Evolutionary conservation across 2,329 filamentous ascomycete species (phyloP).

Genomic region (Aspergillus brunneoviolaceus): DNA sequence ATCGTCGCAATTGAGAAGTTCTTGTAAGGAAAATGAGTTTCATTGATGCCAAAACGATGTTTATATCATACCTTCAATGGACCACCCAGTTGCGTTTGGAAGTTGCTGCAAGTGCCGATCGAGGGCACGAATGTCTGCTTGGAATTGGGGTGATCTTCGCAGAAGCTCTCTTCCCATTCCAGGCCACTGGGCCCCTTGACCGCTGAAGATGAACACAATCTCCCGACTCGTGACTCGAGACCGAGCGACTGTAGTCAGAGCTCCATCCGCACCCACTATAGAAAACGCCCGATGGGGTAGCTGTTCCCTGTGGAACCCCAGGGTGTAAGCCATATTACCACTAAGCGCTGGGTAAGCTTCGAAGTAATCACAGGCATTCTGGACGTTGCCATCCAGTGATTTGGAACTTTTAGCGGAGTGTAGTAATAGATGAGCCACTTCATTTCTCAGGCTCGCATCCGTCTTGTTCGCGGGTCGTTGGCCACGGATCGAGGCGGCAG

Average conservation of each 20-base stretch:
- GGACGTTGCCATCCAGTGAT: slow-evolving; percentile 13
- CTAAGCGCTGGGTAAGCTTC: slow-evolving; percentile 1
- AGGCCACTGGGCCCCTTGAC: slow-evolving; percentile 39
- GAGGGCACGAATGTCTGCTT: slow-evolving; percentile 16
- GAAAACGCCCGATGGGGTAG: slow-evolving; percentile 17
- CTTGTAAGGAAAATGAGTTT: neutral
- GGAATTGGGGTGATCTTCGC: slow-evolving; percentile 18
- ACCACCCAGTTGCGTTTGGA: neutral
- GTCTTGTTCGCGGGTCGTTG: too few relatives aligned
- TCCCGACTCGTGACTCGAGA: neutral
- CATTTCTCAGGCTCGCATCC: too few relatives aligned
- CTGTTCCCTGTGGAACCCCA: slow-evolving; percentile 17
- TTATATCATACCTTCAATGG: neutral
- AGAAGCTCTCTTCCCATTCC: slow-evolving; percentile 34
- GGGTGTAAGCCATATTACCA: slow-evolving; percentile 18
- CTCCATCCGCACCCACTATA: slow-evolving; percentile 1
- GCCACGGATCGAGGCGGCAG: neutral
- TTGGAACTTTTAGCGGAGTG: neutral
- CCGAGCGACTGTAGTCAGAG: slow-evolving; percentile 7
- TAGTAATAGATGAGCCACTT: too few relatives aligned
- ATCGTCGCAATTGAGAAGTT: neutral
- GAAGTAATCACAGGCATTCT: slow-evolving; percentile 9
- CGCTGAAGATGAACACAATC: slow-evolving; percentile 33
- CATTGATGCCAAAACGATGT: neutral
- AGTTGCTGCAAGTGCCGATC: slow-evolving; percentile 14